phyloP scores from a whole-genome alignment of 768 basidiomycete genomes.

The Tylopilus balloui region DNA sequence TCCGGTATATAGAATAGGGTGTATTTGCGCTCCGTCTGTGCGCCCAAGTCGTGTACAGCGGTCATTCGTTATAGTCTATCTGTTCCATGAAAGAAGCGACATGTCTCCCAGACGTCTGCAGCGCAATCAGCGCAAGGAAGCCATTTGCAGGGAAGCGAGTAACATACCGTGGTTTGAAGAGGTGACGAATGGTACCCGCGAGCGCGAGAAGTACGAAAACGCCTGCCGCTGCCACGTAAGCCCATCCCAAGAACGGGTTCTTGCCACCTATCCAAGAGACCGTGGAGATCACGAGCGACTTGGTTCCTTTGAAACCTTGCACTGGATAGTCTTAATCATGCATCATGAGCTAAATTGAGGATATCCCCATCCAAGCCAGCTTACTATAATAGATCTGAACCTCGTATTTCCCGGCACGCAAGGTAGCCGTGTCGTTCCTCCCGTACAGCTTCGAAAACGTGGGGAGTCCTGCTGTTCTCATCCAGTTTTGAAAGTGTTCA shows the following conservation, averaged over 20 bases:
- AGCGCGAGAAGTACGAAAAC: slow-evolving; percentile 87
- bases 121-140: slow-evolving; percentile 1
- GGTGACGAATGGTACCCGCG: slow-evolving; percentile 84
- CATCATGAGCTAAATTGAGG: slow-evolving; percentile 3
- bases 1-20: slow-evolving; percentile 21
- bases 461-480: slow-evolving; percentile 95
- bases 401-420: slow-evolving; percentile 71
- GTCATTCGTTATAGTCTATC: slow-evolving; percentile 26
- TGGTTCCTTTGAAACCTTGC: slow-evolving; percentile 84
- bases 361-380: background rate
- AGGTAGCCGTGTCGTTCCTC: slow-evolving; percentile 74
- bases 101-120: slow-evolving; percentile 79
- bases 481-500: slow-evolving; percentile 99
- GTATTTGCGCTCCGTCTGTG: background rate
- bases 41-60: slow-evolving; percentile 4
- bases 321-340: slow-evolving; percentile 83
- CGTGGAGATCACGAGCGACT: slow-evolving; percentile 94
- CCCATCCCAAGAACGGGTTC: slow-evolving; percentile 98
- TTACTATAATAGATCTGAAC: slow-evolving; percentile 78
- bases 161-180: slow-evolving; percentile 83
- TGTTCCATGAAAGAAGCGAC: slow-evolving; percentile 83
- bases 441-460: slow-evolving; percentile 96
- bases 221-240: slow-evolving; percentile 85
- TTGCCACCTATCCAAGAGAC: slow-evolving; percentile 99
- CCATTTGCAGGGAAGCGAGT: background rate